A percentile compares a stretch with the other conserved stretches of the same genome.
These are phyloP conservation scores for Glycine tomentella DNA, from an alignment of 306 rosid species.

Conservation along the genomic window DNA sequence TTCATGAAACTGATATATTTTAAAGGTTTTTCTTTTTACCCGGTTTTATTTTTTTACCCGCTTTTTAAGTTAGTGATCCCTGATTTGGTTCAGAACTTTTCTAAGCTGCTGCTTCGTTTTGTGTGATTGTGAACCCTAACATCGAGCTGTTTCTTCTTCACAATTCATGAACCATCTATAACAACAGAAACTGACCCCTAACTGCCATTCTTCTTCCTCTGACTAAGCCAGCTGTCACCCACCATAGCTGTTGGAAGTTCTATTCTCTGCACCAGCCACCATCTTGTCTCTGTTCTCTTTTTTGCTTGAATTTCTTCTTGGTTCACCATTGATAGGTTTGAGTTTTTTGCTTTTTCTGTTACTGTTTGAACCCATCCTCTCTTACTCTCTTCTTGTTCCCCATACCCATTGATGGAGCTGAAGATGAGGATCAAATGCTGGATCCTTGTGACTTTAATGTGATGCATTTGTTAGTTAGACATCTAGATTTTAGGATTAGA, in stretches of 20 bases:
- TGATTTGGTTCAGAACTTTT: too few relatives aligned
- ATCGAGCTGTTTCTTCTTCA: too few relatives aligned
- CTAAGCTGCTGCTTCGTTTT: too few relatives aligned
- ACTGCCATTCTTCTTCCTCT: neutral
- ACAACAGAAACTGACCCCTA: neutral
- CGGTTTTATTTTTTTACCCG: too few relatives aligned
- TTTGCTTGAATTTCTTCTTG: neutral
- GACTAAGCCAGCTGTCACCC: too few relatives aligned
- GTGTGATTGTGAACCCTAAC: too few relatives aligned
- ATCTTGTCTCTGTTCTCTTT: neutral
- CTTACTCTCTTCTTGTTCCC: neutral
- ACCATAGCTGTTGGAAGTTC: too few relatives aligned
- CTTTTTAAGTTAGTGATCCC: too few relatives aligned
- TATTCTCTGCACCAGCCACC: neutral
- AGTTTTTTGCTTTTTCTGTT: neutral
- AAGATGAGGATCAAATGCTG: neutral
- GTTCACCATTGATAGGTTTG: neutral
- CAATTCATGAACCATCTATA: too few relatives aligned
- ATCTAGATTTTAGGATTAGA: neutral
- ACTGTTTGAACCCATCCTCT: neutral
- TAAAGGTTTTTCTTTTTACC: too few relatives aligned
- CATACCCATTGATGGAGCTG: neutral
- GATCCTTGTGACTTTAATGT: neutral
- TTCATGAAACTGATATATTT: too few relatives aligned
- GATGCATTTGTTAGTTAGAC: neutral